Percentiles rank a stretch among this genome's conserved stretches.
Conservation (phyloP, 73 alveolate species). For the Paramecium sexaurelia region DNA sequence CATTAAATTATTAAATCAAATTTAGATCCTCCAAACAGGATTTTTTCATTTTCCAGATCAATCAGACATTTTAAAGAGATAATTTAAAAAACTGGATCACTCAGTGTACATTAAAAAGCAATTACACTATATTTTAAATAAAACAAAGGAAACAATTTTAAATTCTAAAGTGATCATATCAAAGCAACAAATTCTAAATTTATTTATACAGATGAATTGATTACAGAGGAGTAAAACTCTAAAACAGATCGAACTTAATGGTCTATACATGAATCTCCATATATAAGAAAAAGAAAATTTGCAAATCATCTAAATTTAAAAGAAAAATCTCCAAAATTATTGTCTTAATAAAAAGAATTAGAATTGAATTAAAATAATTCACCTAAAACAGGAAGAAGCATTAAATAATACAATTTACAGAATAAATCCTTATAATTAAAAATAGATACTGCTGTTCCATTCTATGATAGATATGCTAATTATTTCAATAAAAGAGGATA, state of each 20-base stretch:
- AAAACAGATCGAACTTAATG: not conserved
- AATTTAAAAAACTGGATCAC: not conserved
- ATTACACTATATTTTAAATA: not conserved
- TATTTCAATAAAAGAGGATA: not conserved
- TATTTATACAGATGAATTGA: not conserved
- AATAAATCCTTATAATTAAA: not conserved
- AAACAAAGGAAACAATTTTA: not conserved
- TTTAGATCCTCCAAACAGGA: not conserved
- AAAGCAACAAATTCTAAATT: not conserved
- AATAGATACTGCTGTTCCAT: not conserved
- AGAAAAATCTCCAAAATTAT: not conserved
- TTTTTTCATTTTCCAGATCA: conserved; percentile 12
- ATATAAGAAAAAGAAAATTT: not conserved
- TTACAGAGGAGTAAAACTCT: not conserved
- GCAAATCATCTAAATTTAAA: not conserved
- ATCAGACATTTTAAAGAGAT: not conserved
- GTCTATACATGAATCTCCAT: not conserved
- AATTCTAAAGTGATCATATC: not conserved
- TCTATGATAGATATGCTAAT: not conserved
- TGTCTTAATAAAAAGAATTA: not conserved
- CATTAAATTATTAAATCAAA: not conserved
- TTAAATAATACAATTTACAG: not conserved
- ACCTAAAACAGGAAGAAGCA: not conserved
- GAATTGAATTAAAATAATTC: not conserved
- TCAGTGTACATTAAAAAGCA: not conserved